These are phyloP conservation scores for Phytopythium litorale DNA, from an alignment of 352 stramenopile genomes.

Conservation along the genomic window DNA sequence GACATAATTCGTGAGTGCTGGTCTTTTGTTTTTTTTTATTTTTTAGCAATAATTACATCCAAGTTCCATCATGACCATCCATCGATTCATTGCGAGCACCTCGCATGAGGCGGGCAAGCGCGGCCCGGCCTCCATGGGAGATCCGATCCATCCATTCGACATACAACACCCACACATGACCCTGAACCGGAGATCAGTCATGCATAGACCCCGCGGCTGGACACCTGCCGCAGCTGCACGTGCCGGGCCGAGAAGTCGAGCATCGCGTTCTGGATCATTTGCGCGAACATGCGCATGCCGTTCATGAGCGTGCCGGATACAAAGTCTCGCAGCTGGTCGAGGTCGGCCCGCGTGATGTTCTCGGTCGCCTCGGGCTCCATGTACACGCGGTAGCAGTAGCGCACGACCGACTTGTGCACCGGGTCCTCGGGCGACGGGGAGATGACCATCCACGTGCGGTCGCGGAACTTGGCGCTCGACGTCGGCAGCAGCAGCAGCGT, in stretches of 20 bases:
- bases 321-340: slow-evolving; percentile 10
- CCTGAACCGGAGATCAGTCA: not conserved
- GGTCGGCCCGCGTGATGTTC: slow-evolving; percentile 5
- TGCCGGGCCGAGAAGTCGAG: not conserved
- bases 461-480: slow-evolving; percentile 18
- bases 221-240: not conserved
- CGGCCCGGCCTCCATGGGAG: too few species aligned
- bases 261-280: slow-evolving; percentile 5
- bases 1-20: too few species aligned
- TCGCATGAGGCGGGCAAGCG: too few species aligned
- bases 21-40: too few species aligned
- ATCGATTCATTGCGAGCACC: too few species aligned
- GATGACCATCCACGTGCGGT: slow-evolving; percentile 33
- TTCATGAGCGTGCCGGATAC: slow-evolving; percentile 1
- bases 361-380: slow-evolving; percentile 13
- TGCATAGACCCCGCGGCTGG: not conserved
- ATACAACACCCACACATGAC: too few species aligned
- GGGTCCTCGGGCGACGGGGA: slow-evolving; percentile 24
- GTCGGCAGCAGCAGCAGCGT: slow-evolving; percentile 18
- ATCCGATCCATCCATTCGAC: too few species aligned
- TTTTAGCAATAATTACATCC: too few species aligned
- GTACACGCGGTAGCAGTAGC: slow-evolving; percentile 30
- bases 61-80: too few species aligned
- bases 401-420: slow-evolving; percentile 17
- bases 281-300: slow-evolving; percentile 8